Conservation (phyloP, 2,329 filamentous ascomycete species). For the Iodosphaeria phyllophila region DNA sequence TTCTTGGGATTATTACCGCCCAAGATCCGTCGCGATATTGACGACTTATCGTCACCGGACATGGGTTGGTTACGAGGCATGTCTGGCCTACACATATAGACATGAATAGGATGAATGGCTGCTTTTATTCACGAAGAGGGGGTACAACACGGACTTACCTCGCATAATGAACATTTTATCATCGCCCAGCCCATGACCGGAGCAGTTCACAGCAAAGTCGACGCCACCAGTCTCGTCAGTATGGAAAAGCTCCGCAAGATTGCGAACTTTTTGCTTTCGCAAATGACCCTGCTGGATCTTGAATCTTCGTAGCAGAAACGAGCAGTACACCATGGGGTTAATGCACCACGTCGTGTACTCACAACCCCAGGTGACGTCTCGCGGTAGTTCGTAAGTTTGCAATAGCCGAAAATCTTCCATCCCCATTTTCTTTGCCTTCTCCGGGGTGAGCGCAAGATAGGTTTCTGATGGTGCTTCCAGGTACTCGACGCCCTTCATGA, state of each 20-base stretch:
- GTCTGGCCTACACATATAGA: constrained; percentile 20
- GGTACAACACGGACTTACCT: constrained; percentile 10
- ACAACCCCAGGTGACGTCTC: constrained; percentile 23
- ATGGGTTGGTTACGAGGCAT: constrained; percentile 20
- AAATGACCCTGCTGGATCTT: constrained; percentile 17
- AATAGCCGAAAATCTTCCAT: constrained; percentile 20
- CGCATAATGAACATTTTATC: constrained; percentile 22
- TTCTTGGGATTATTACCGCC: constrained; percentile 43
- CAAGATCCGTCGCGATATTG: constrained; percentile 44
- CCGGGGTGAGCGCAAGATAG: constrained; percentile 18
- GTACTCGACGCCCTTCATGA: constrained; percentile 30
- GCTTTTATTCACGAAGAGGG: neutral
- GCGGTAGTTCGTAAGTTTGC: constrained; percentile 18
- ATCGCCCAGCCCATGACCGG: constrained; percentile 24
- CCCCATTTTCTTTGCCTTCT: constrained; percentile 13
- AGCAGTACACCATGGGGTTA: constrained; percentile 34
- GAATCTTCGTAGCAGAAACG: constrained; percentile 24
- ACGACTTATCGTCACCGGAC: constrained; percentile 27
- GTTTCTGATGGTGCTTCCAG: constrained; percentile 23
- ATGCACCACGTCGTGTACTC: constrained; percentile 35
- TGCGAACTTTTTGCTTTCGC: constrained; percentile 16
- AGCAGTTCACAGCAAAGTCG: constrained; percentile 23
- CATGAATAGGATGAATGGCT: neutral
- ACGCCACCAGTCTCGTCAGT: constrained; percentile 11
- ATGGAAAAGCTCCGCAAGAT: constrained; percentile 19